These are phyloP conservation scores for Senecio squalidus DNA, from an alignment of 140 eudicot genomes.

Conservation along the genomic window DNA sequence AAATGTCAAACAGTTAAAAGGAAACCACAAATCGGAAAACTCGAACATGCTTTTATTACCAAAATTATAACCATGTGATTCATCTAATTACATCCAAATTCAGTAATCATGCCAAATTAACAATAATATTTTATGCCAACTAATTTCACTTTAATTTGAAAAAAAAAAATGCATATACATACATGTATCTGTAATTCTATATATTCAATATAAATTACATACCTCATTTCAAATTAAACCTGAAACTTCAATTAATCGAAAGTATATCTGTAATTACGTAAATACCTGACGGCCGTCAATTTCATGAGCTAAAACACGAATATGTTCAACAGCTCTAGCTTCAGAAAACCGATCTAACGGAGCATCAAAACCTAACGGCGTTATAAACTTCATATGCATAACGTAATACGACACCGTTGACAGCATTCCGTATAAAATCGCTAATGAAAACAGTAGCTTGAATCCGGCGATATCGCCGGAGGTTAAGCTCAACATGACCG, in stretches of 20 bases:
- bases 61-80: constrained; percentile 12
- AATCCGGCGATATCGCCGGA: constrained; percentile 67
- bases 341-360: constrained; percentile 82
- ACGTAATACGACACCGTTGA: constrained; percentile 56
- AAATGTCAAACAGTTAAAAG: background rate
- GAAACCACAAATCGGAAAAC: background rate
- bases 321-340: constrained; percentile 80
- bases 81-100: constrained; percentile 8
- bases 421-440: constrained; percentile 47
- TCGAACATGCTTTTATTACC: constrained; percentile 1
- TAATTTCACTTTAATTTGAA: constrained; percentile 4
- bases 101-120: constrained; percentile 5
- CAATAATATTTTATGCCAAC: background rate
- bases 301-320: constrained; percentile 66
- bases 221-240: too few species aligned
- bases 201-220: too few species aligned
- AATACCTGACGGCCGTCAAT: constrained; percentile 87
- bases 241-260: too few species aligned
- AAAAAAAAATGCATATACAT: background rate
- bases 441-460: constrained; percentile 44
- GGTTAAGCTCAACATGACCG: constrained; percentile 31
- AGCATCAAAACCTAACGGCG: constrained; percentile 69
- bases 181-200: background rate
- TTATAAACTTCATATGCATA: constrained; percentile 70
- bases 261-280: too few species aligned